A percentile compares a stretch with the other conserved stretches of the same genome.
Evolutionary conservation across 2,329 filamentous ascomycete genomes (phyloP).

Genomic region (Trichoderma citrinoviride): DNA sequence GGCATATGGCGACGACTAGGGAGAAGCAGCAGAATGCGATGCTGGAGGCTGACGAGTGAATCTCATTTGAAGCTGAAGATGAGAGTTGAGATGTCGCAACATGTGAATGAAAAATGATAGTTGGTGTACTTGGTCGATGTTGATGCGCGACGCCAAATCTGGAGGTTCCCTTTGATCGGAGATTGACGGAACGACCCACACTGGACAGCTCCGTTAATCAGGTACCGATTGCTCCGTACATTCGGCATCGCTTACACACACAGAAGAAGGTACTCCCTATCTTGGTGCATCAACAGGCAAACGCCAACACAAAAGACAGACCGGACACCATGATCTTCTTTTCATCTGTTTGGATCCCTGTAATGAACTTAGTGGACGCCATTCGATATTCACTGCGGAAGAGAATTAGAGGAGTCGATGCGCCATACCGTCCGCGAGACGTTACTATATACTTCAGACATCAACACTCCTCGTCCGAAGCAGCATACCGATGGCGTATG

Average conservation of each 20-base stretch:
- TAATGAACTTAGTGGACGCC: no score
- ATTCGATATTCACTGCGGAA: no score
- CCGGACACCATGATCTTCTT: no score
- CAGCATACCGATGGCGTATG: no score
- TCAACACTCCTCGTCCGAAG: no score
- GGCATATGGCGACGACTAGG: constrained; percentile 24
- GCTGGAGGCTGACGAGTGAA: not conserved
- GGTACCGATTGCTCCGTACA: not conserved
- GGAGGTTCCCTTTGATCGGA: not conserved
- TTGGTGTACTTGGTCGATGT: not conserved
- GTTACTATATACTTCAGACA: no score
- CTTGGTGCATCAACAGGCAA: no score
- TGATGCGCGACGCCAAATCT: not conserved
- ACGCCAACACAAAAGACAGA: no score
- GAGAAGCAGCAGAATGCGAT: not conserved
- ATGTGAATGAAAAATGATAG: not conserved
- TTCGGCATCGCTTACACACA: no score
- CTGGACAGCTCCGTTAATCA: not conserved
- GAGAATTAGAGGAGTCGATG: no score
- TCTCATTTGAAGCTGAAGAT: not conserved
- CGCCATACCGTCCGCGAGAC: no score
- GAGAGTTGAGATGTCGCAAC: not conserved
- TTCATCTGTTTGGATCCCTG: no score
- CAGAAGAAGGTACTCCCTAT: not conserved
- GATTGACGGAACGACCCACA: not conserved